phyloP scores from a whole-genome alignment of 2,329 filamentous ascomycete genomes.

The Zymoseptoria crescenta region DNA sequence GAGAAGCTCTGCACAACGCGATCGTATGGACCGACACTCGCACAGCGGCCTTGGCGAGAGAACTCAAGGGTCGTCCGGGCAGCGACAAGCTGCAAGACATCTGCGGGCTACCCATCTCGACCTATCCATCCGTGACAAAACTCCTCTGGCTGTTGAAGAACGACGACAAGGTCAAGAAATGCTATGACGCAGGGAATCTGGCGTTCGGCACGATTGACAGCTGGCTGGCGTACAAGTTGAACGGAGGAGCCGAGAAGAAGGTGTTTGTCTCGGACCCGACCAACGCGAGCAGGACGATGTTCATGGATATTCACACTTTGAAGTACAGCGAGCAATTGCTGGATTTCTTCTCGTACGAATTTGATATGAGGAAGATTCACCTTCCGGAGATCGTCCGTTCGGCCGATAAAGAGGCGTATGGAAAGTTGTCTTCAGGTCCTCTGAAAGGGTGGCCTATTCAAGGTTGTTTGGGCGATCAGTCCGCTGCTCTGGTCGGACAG shows the following conservation, averaged over 20 bases:
- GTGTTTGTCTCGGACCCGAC: slow-evolving; percentile 78
- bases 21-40: slow-evolving; percentile 88
- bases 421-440: slow-evolving; percentile 55
- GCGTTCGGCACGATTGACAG: slow-evolving; percentile 83
- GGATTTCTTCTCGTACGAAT: slow-evolving; percentile 60
- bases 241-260: slow-evolving; percentile 57
- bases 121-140: slow-evolving; percentile 82
- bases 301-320: slow-evolving; percentile 78
- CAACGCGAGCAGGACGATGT: slow-evolving; percentile 88
- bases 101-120: slow-evolving; percentile 77
- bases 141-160: slow-evolving; percentile 77
- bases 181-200: slow-evolving; percentile 71
- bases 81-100: slow-evolving; percentile 61
- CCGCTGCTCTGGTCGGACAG: slow-evolving; percentile 68
- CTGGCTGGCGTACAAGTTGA: slow-evolving; percentile 79
- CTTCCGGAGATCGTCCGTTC: slow-evolving; percentile 78
- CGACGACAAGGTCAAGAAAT: slow-evolving; percentile 58
- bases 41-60: slow-evolving; percentile 65
- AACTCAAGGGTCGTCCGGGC: slow-evolving; percentile 60
- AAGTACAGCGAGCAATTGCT: slow-evolving; percentile 73
- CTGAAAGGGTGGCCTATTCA: slow-evolving; percentile 66
- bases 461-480: slow-evolving; percentile 80
- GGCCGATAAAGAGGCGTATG: slow-evolving; percentile 66
- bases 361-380: slow-evolving; percentile 62
- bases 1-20: slow-evolving; percentile 72